phyloP scores from a whole-genome alignment of 73 alveolate genomes.

The Paramecium sonneborni region DNA sequence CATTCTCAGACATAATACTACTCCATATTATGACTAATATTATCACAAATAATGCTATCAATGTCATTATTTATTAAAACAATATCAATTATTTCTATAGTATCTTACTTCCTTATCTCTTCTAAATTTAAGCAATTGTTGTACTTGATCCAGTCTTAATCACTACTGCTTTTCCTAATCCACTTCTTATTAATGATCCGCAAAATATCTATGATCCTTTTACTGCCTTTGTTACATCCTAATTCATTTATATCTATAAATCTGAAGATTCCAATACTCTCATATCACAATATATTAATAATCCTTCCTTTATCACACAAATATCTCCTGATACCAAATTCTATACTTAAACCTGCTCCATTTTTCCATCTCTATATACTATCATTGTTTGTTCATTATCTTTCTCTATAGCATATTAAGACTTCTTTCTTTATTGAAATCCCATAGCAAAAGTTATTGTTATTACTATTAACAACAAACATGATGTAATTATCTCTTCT shows the following conservation, averaged over 20 bases:
- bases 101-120: neutral
- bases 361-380: neutral
- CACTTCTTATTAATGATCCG: conserved; percentile 36
- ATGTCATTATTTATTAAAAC: neutral
- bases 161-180: conserved; percentile 8
- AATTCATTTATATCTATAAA: neutral
- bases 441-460: conserved; percentile 27
- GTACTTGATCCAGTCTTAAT: conserved; percentile 52
- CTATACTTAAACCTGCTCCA: neutral
- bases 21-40: conserved; percentile 19
- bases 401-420: conserved; percentile 12
- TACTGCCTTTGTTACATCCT: neutral
- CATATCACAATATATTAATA: neutral
- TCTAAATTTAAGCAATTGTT: conserved; percentile 8
- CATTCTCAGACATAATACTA: neutral
- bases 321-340: conserved; percentile 50
- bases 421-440: conserved; percentile 19
- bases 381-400: neutral
- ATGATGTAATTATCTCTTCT: conserved; percentile 7
- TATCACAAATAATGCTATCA: neutral
- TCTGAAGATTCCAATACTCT: conserved; percentile 40
- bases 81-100: neutral
- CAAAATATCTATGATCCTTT: conserved; percentile 5
- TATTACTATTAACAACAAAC: conserved; percentile 9
- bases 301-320: neutral